Evolutionary conservation across 257 asterid genomes (phyloP).

Genomic region (Eustoma russellianum): DNA sequence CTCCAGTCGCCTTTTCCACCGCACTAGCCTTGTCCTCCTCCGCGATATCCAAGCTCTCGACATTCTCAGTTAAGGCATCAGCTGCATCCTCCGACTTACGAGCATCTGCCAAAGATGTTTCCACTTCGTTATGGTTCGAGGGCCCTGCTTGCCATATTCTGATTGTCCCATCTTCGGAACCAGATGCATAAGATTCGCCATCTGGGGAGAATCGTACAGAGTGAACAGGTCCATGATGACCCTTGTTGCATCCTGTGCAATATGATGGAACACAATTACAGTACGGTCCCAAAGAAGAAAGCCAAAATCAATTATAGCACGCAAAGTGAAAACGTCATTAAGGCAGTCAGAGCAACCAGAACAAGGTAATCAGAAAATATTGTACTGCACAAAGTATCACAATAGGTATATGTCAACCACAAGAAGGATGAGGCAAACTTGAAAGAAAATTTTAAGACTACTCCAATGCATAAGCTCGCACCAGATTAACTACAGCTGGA

Average conservation of each 20-base stretch:
- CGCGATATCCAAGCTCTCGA: slow-evolving; percentile 38
- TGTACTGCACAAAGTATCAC: too few relatives aligned
- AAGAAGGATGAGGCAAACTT: too few relatives aligned
- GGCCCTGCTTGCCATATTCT: slow-evolving; percentile 78
- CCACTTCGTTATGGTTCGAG: slow-evolving; percentile 32
- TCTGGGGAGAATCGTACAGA: slow-evolving; percentile 92
- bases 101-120: slow-evolving; percentile 25
- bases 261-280: too few relatives aligned
- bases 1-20: slow-evolving; percentile 20
- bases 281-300: neutral
- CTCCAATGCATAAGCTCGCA: too few relatives aligned
- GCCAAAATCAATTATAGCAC: neutral
- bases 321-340: neutral
- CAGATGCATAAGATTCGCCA: slow-evolving; percentile 91
- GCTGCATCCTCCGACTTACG: slow-evolving; percentile 34
- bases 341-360: too few relatives aligned
- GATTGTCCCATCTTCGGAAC: slow-evolving; percentile 96
- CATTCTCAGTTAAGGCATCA: slow-evolving; percentile 38
- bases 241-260: slow-evolving; percentile 87
- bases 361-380: too few relatives aligned
- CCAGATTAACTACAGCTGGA: too few relatives aligned
- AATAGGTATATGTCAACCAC: too few relatives aligned
- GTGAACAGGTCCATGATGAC: slow-evolving; percentile 98
- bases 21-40: slow-evolving; percentile 21
- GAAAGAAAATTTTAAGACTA: too few relatives aligned